Evolutionary conservation across 2,329 filamentous ascomycete species (phyloP).

Genomic region (Fusarium duplospermum): DNA sequence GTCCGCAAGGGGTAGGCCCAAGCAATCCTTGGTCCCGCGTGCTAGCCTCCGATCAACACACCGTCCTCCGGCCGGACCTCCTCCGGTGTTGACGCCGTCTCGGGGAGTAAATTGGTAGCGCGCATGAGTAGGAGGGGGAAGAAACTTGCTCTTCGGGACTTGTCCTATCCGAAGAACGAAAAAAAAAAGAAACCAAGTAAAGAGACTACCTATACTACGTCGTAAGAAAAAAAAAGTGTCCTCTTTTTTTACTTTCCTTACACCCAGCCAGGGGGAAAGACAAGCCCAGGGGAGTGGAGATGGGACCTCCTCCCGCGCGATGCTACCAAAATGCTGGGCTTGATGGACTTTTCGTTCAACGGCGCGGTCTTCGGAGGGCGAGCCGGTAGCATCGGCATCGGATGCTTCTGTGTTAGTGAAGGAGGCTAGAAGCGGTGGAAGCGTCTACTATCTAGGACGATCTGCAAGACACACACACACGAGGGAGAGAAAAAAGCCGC

Average conservation of each 20-base stretch:
- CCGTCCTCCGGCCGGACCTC: not conserved
- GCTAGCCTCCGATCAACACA: not conserved
- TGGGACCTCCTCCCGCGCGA: not conserved
- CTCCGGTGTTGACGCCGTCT: not conserved
- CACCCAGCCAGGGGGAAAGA: not conserved
- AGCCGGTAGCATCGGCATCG: constrained; percentile 1
- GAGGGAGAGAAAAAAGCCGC: not conserved
- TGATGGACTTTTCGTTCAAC: not conserved
- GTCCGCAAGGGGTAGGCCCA: not conserved
- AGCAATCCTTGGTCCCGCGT: not conserved
- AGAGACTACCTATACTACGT: not conserved
- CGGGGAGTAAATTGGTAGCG: not conserved
- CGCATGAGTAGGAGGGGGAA: not conserved
- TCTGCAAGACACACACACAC: not conserved
- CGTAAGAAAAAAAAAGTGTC: not conserved
- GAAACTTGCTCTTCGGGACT: not conserved
- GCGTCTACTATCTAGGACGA: not conserved
- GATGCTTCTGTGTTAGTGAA: constrained; percentile 1
- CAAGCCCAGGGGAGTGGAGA: not conserved
- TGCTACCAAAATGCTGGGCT: not conserved
- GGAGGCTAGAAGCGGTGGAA: not conserved
- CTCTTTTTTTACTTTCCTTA: not conserved
- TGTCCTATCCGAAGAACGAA: not conserved
- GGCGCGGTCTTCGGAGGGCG: not conserved
- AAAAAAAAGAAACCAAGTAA: not conserved